These are phyloP conservation scores for Coemansia furcata DNA, from an alignment of 192 early-diverging fungal species.

Conservation along the genomic window DNA sequence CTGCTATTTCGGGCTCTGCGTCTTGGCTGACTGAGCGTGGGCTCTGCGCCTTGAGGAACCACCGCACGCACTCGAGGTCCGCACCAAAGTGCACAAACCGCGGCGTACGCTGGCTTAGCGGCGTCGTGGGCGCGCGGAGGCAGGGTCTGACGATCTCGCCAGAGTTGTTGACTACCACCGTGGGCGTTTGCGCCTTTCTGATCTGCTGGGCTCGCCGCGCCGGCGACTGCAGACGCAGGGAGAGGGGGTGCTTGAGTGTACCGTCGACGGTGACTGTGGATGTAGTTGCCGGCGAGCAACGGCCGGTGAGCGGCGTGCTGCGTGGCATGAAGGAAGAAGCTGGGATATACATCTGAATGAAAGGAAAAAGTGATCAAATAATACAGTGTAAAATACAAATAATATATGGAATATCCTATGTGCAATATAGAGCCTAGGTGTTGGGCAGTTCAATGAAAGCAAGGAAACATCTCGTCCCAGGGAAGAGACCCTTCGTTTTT, in stretches of 20 bases:
- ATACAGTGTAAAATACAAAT: constrained; percentile 5
- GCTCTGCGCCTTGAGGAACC: constrained; percentile 69
- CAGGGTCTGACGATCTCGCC: constrained; percentile 52
- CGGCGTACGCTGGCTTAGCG: constrained; percentile 31
- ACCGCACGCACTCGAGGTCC: constrained; percentile 66
- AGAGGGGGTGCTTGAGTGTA: constrained; percentile 4
- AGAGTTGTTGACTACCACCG: constrained; percentile 45
- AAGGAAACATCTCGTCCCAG: not conserved
- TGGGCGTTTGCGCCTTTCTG: constrained; percentile 26
- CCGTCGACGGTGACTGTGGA: constrained; percentile 1
- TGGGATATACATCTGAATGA: constrained; percentile 36
- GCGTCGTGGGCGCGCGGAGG: constrained; percentile 25
- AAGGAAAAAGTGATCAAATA: not conserved
- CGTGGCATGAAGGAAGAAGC: constrained; percentile 23
- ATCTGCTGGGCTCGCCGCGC: constrained; percentile 9
- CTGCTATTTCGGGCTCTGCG: constrained; percentile 19
- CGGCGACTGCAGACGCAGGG: constrained; percentile 18
- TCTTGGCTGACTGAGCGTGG: constrained; percentile 55
- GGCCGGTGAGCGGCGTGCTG: constrained; percentile 14
- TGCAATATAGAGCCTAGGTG: not conserved
- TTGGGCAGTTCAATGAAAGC: not conserved
- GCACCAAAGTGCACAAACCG: constrained; percentile 69
- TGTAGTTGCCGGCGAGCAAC: constrained; percentile 15
- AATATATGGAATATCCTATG: not conserved
- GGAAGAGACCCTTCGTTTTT: not conserved